Conservation (phyloP, 108 stramenopile genomes). For the Asterionellopsis glacialis region DNA sequence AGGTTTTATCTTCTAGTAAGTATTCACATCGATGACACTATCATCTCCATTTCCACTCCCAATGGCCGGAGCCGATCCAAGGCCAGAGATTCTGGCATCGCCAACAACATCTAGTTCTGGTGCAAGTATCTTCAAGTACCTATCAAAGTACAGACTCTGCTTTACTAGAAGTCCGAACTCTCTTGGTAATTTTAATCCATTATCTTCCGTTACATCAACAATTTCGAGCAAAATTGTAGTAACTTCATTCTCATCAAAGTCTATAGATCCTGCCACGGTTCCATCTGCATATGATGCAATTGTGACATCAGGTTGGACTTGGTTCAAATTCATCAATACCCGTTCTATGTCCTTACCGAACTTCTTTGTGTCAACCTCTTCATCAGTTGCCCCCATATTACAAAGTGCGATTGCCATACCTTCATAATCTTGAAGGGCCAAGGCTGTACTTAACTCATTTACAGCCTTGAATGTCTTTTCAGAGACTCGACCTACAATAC, state of each 20-base stretch:
- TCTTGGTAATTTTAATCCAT: slow-evolving; percentile 91
- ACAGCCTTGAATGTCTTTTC: slow-evolving; percentile 85
- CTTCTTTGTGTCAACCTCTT: slow-evolving; percentile 71
- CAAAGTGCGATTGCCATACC: slow-evolving; percentile 84
- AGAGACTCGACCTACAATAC: slow-evolving; percentile 91
- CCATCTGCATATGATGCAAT: slow-evolving; percentile 50
- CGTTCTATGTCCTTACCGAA: slow-evolving; percentile 85
- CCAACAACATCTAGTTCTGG: slow-evolving; percentile 82
- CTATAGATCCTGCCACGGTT: slow-evolving; percentile 37
- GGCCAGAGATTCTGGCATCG: not conserved
- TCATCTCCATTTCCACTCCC: too few relatives aligned
- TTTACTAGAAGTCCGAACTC: slow-evolving; percentile 96
- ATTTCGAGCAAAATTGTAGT: slow-evolving; percentile 84
- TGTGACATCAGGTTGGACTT: slow-evolving; percentile 73
- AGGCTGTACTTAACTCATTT: slow-evolving; percentile 68
- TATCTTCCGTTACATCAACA: slow-evolving; percentile 89
- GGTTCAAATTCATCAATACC: slow-evolving; percentile 66
- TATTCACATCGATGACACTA: too few relatives aligned
- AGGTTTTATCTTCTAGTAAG: too few relatives aligned
- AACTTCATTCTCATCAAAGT: slow-evolving; percentile 84
- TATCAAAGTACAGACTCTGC: slow-evolving; percentile 95
- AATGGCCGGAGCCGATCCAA: not conserved
- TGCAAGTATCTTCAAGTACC: slow-evolving; percentile 92
- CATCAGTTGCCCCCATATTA: slow-evolving; percentile 91
- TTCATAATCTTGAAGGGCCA: slow-evolving; percentile 76